phyloP scores from a whole-genome alignment of 2,329 filamentous ascomycete genomes.

The Penicillium sp. region DNA sequence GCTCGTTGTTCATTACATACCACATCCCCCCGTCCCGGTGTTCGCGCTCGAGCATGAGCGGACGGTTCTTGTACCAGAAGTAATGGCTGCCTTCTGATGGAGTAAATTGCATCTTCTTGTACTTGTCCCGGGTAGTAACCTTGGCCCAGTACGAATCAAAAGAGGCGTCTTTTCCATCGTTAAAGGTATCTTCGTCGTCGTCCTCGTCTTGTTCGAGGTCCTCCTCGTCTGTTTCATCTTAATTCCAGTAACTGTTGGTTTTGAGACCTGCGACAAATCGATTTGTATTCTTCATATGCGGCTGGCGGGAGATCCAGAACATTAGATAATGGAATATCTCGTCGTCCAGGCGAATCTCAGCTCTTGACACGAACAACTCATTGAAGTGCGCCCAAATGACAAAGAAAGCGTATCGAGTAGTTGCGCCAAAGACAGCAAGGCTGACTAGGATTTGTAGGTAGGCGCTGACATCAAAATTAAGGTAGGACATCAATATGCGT shows the following conservation, averaged over 20 bases:
- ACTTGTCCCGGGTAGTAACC: slow-evolving; percentile 39
- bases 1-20: slow-evolving; percentile 29
- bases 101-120: slow-evolving; percentile 54
- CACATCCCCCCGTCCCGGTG: slow-evolving; percentile 22
- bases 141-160: slow-evolving; percentile 45
- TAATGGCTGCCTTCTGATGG: slow-evolving; percentile 66
- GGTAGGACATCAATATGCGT: slow-evolving; percentile 54
- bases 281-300: slow-evolving; percentile 59
- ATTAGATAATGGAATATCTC: slow-evolving; percentile 73
- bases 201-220: slow-evolving; percentile 22
- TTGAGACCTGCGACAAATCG: slow-evolving; percentile 66
- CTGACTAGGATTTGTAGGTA: slow-evolving; percentile 62
- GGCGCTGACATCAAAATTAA: slow-evolving; percentile 61
- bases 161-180: slow-evolving; percentile 40
- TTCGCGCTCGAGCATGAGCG: slow-evolving; percentile 46
- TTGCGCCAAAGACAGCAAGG: slow-evolving; percentile 51
- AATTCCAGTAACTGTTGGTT: slow-evolving; percentile 42
- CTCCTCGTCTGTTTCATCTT: slow-evolving; percentile 25
- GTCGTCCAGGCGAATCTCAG: slow-evolving; percentile 67
- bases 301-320: slow-evolving; percentile 65
- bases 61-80: slow-evolving; percentile 64
- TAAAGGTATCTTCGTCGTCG: slow-evolving; percentile 30
- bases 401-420: slow-evolving; percentile 54
- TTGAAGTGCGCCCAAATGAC: slow-evolving; percentile 53
- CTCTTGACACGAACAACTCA: slow-evolving; percentile 62